Evolutionary conservation across 805 yeast genomes (phyloP), one percentile per base, ranked within the genome.

Genomic region (Saccharomycopsis fibuligera): DNA sequence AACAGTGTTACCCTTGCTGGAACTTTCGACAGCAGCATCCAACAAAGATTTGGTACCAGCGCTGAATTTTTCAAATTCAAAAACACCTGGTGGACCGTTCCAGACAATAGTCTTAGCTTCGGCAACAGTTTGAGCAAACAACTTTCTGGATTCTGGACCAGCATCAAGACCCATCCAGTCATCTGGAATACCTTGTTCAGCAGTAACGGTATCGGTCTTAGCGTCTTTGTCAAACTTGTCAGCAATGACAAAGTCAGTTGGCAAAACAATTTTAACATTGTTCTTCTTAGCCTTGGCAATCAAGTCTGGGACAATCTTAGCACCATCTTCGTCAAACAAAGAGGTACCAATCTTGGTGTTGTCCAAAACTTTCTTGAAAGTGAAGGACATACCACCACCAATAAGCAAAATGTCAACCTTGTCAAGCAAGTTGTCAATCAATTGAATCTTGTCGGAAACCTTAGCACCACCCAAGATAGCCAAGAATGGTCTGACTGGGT

Each of bases 11-110:
- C 97, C 97, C 53, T 79, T 78, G 68, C 78, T 81, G 62, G 89
- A 87, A 57, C 96, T 83, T 66, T 79, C 74, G 59, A 90, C 95
- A 65, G 83, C 83, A 61, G 93, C 95, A 56, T 82, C 95, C 62
- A 91, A 81, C 72, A 91, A 72, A 53, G 88, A 69, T 75, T 90
- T 86, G 67, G 98, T 91, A 73, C 98, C 98, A 53, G 71, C 71
- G 60, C 96, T 84, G 68, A 93, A 93, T 64, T 77, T 78, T 60
- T 87, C 96, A 65, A 93, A 93, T 77, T 93, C 99, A 69, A 93
- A 93, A 62, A 93, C 99, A 79, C 99, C 99, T 72, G 99, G 97
- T 58, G 99, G 99, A 69, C 99, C 99, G 78, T 93, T 93, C 99
- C 99, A 93, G 68, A 93, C 93, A 63, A 93, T 91, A 64, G 99